Percentiles rank a stretch among this genome's conserved stretches.
phyloP scores from a whole-genome alignment of 495 filamentous ascomycete species.

The Penicillium cataractarum region DNA sequence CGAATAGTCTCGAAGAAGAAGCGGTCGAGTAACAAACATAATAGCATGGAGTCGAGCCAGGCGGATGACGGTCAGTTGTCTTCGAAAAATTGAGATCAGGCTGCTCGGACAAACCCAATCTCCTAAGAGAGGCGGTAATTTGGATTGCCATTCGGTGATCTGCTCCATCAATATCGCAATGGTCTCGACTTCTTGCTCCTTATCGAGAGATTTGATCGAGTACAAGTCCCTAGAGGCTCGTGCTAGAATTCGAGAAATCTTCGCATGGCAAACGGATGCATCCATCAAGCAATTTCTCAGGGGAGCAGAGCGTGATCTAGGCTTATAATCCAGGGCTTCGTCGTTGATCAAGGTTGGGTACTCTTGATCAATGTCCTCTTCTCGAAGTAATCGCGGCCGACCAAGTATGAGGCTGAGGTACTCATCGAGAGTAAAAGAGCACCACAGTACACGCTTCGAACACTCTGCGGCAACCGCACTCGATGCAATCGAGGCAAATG shows the following conservation, averaged over 20 bases:
- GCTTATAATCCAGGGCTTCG: neutral
- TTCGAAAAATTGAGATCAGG: neutral
- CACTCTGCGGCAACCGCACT: conserved; percentile 23
- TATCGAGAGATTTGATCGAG: conserved; percentile 15
- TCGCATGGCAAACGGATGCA: conserved; percentile 30
- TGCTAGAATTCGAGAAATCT: conserved; percentile 29
- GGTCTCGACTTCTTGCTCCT: neutral
- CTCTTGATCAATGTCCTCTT: conserved; percentile 32
- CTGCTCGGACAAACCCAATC: neutral
- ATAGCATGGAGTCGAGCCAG: neutral
- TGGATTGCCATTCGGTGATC: neutral
- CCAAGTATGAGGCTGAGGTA: conserved; percentile 37
- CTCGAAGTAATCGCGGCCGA: conserved; percentile 30
- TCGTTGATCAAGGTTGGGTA: conserved; percentile 7
- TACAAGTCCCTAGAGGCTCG: conserved; percentile 31
- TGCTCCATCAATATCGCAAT: neutral
- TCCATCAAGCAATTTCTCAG: conserved; percentile 35
- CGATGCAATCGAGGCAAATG: neutral
- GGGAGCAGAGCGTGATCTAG: neutral
- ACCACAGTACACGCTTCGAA: conserved; percentile 32
- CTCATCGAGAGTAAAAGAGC: conserved; percentile 36
- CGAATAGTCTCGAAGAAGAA: neutral
- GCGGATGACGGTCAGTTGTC: neutral
- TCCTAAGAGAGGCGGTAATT: neutral
- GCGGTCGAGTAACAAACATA: neutral